These are phyloP conservation scores for Solanum piurae DNA, from an alignment of 257 asterid genomes.

Conservation along the genomic window DNA sequence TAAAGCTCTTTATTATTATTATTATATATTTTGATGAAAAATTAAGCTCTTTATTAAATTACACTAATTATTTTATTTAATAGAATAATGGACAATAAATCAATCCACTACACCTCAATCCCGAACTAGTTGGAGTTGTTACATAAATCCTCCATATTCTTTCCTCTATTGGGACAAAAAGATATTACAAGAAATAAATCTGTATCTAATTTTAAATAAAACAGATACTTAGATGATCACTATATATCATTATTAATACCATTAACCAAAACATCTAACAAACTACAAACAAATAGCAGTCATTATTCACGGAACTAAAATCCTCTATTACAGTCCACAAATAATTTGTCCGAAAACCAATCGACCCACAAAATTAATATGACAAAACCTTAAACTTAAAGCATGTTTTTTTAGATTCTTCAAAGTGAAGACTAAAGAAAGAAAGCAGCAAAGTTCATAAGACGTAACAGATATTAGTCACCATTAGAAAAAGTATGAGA, in stretches of 20 bases:
- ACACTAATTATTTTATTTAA: not conserved
- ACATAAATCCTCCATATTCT: not conserved
- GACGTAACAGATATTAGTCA: not conserved
- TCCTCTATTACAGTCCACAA: not conserved
- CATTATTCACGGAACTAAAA: not conserved
- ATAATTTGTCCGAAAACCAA: not conserved
- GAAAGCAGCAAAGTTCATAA: not conserved
- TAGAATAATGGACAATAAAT: not conserved
- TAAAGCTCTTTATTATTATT: not conserved
- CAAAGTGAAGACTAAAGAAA: not conserved
- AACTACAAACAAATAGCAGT: not conserved
- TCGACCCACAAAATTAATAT: not conserved
- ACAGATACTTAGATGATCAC: not conserved
- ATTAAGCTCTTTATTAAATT: not conserved
- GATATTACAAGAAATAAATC: not conserved
- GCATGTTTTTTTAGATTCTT: not conserved
- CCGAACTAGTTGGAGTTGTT: not conserved
- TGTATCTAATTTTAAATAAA: not conserved
- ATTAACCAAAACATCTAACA: not conserved
- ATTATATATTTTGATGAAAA: not conserved
- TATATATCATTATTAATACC: not conserved
- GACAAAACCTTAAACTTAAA: not conserved
- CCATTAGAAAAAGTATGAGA: not conserved
- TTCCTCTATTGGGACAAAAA: not conserved
- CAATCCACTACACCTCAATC: not conserved